Evolutionary conservation across 495 filamentous ascomycete genomes (phyloP).

Genomic region (Penicillium samsonianum): DNA sequence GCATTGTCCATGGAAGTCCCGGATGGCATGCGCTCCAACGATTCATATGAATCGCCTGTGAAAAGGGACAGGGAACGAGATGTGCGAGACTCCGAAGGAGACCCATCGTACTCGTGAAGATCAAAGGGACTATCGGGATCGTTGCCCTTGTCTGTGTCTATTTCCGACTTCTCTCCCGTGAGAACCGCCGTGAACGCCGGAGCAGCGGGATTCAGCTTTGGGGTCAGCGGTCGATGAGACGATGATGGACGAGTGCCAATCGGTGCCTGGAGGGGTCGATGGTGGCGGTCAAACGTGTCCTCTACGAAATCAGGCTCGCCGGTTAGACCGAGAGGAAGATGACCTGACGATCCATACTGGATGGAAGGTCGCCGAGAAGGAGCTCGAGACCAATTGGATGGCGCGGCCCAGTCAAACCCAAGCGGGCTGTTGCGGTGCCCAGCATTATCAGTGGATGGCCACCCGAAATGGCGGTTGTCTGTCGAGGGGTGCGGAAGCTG

Average conservation of each 20-base stretch:
- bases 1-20: conserved; percentile 64
- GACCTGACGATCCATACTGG: conserved; percentile 57
- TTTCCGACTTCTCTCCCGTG: conserved; percentile 44
- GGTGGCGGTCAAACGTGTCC: conserved; percentile 45
- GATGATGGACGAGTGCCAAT: conserved; percentile 57
- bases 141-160: conserved; percentile 37
- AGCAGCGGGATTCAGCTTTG: conserved; percentile 62
- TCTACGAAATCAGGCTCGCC: conserved; percentile 51
- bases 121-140: conserved; percentile 40
- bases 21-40: conserved; percentile 68
- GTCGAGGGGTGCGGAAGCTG: conserved; percentile 75
- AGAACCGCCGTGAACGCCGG: conserved; percentile 60
- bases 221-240: conserved; percentile 55
- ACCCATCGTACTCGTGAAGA: conserved; percentile 51
- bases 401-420: conserved; percentile 58
- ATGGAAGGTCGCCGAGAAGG: conserved; percentile 58
- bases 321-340: conserved; percentile 51
- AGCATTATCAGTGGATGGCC: conserved; percentile 56
- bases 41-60: conserved; percentile 71
- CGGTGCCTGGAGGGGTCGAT: conserved; percentile 52
- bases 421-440: conserved; percentile 56
- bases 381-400: conserved; percentile 56
- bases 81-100: conserved; percentile 61
- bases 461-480: conserved; percentile 69
- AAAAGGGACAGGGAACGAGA: conserved; percentile 65